Base-by-base conservation (phyloP, 768 basidiomycete genomes). In the Ramaria rubella region DNA sequence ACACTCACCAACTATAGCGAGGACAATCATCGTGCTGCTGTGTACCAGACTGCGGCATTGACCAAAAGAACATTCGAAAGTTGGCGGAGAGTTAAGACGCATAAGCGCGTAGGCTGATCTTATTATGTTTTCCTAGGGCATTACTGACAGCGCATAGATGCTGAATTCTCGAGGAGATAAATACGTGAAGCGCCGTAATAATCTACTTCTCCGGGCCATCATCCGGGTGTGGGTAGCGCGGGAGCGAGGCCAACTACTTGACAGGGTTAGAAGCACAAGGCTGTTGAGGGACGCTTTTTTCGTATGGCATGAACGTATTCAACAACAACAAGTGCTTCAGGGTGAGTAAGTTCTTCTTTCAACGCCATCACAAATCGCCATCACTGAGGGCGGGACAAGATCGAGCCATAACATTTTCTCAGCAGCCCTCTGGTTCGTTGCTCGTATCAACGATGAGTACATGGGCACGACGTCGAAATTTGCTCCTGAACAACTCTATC, bases 191-290 rank as follows among this genome's bases (percentile, higher is more conserved):
- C 74, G 82, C 43, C 83, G 81, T 63, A 81, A 87, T 55, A 73
- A 73, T 52, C 71, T 83, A 14, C 73, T 86, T 21, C 58, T 87
- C 29, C 77, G 78, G 44, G 85, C 82, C 27, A 71, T 85, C 45
- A 68, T 76, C 62, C 74, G 81, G 46, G 77, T 87, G 3, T 86
- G 86, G 86, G 84, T 78, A 61, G 82, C 86, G 21, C 79, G 78
- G 36, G 85, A 85, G 62, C 78, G 82, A 8, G 83, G 82, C 29
- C 72, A 68, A 49, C 72, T 82, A 27, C 72, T 88, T 11, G 79
- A 79, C 56, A 75, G 78, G 45, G 79, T 83, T 33, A 77, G 73
- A 52, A 67, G 70, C 4, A 59, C 73, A 19, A 75, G 81, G 31
- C 61, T 82, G 7, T 52, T 79, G 44, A 78, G 75, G 61, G 68